A percentile compares a stretch with the other conserved stretches of the same genome.
Conservation (phyloP, 1,284 basidiomycete species). For the Ceratobasidium sp. region DNA sequence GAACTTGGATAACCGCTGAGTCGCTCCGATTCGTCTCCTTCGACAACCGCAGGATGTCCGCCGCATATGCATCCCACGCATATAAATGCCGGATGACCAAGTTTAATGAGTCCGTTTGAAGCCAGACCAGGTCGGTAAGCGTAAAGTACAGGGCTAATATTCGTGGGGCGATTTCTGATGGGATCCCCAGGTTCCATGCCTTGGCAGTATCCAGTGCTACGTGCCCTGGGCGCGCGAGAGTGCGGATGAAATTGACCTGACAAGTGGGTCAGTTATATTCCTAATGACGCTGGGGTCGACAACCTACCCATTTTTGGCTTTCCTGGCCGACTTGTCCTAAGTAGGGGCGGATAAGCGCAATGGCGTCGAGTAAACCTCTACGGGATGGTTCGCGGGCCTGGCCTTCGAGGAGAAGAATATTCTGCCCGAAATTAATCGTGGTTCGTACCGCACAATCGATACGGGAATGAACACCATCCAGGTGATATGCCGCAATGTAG, state of each 20-base stretch:
- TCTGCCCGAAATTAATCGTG: background rate
- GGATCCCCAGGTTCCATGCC: background rate
- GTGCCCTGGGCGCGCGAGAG: too few species aligned
- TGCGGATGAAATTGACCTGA: background rate
- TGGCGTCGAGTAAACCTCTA: background rate
- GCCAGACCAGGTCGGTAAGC: background rate
- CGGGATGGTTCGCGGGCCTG: background rate
- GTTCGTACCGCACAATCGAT: background rate
- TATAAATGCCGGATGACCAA: background rate
- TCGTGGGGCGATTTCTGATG: background rate
- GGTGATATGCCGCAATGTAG: background rate
- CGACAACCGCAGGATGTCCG: too few species aligned
- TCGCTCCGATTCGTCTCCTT: background rate
- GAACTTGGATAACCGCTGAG: too few species aligned
- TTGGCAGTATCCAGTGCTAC: background rate
- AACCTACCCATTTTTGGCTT: background rate
- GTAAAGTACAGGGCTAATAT: background rate
- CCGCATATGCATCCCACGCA: background rate
- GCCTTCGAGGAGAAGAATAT: background rate
- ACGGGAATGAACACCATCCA: background rate
- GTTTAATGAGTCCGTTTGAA: background rate
- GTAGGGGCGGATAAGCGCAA: background rate
- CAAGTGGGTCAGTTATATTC: background rate
- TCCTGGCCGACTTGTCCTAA: background rate
- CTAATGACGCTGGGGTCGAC: too few species aligned